Evolutionary conservation across 2,329 filamentous ascomycete genomes (phyloP), one percentile per base, ranked within the genome.

Genomic region (Bipolaris gigantea): DNA sequence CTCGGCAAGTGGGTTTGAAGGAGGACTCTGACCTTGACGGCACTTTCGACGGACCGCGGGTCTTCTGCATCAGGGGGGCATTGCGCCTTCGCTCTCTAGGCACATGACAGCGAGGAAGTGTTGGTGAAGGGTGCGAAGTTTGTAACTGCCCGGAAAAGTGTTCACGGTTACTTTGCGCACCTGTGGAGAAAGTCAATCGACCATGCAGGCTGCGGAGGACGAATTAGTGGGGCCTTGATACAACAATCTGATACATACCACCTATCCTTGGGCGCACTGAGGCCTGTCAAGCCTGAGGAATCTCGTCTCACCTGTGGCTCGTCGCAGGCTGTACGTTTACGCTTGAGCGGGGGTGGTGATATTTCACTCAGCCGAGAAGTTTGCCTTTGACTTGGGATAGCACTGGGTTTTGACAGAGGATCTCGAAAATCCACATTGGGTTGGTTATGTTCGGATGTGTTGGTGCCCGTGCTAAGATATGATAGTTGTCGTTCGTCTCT

Each of bases 291-390:
- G 18, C 21, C 16, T 8, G 13, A 25, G 5, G 11, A 4, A 21
- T 7, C 18, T 10, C 18, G 19, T 30, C 25, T 16, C 32, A 25
- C n/a, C 6, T 15, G 33, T n/a, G 21, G 27, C 21, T 35, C n/a
- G 2, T 36, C 40, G 32, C 41, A 39, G 35, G 30, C 43, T 32
- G 47, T 52, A 19, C 63, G 60, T 41, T 59, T 60, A 32, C 65
- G 63, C 47, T 62, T 68, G 33, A 66, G 36, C 19, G 61, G 66
- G 4, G 65, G 66, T 21, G 66, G 66, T 34, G 66, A 68, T 56
- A 69, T 64, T 23, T 25, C 44, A 34, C 15, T n/a, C 13, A 43
- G 44, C 30, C 10, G 21, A n/a, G 46, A 16, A 44, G 33, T 54
- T 46, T 25, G 43, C 10, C 7, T n/a, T 9, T 36, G 23, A 25